Base-by-base conservation (phyloP, 371 early-diverging fungal species). In the Mortierella sp. region DNA sequence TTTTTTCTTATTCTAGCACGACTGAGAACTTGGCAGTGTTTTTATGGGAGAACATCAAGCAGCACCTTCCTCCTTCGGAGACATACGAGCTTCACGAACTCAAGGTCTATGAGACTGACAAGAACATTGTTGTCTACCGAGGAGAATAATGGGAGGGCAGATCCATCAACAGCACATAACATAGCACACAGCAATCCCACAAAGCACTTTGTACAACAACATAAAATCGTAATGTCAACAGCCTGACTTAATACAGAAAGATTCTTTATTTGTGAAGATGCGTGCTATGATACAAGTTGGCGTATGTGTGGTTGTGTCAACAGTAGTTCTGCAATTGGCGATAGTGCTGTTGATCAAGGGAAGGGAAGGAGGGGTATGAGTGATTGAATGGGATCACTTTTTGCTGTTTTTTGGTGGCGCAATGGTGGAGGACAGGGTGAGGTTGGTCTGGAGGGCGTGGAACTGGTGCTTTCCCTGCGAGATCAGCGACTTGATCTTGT, bases 21-120 rank as follows among this genome's bases (percentile, higher is more conserved):
- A 93, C 95, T 16, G 97, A 97, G 87, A 96, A 96, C 85, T 82
- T 97, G 53, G 96, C 96, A 0, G 90, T 95, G 10, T 97, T 91
- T 81, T 91, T 96, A 43, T 97, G 96, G 96, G 85, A 89, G 69
- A 88, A 87, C 63, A 87, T 97, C 64, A 73, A 85, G 61, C 65
- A 75, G 37, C 76, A 87, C 45, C 87, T 92, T 41, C 77, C 87
- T 58, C 68, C 64, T 3, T 85, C 90, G 39, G 86, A 86, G 1
- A 77, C 77, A 24, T 88, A 86, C 44, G 55, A 79, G 31, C 79
- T 95, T 16, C 88, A 92, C 77, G 91, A 92, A 67, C 92, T 95
- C 50, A 89, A 89, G 72, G 45, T 95, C 8, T 87, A 90, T 71
- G 96, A 95, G 79, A 95, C 96, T 7, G 92, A 93, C 65, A 88